These are phyloP conservation scores for Avena eriantha DNA, from an alignment of 176 grass and related monocot species.

Conservation along the genomic window DNA sequence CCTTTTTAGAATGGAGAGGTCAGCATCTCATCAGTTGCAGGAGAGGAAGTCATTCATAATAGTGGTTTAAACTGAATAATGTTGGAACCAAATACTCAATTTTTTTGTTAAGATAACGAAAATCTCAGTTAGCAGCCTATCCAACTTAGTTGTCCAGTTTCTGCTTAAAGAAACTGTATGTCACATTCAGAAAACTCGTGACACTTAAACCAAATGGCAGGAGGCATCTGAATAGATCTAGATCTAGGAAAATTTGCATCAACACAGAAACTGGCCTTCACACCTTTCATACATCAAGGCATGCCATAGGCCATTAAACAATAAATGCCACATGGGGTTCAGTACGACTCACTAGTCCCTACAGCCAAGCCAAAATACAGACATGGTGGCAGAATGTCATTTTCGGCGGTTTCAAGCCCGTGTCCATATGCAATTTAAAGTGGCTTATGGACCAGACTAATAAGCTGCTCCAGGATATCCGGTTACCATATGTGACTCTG, in stretches of 20 bases:
- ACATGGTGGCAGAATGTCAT: not conserved
- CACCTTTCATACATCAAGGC: not conserved
- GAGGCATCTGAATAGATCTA: constrained; percentile 22
- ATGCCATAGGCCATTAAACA: constrained; percentile 5
- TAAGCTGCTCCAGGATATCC: not conserved
- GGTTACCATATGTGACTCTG: not conserved
- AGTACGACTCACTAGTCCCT: not conserved
- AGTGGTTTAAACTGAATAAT: not conserved
- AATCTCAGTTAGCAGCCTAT: not conserved
- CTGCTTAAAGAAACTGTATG: not conserved
- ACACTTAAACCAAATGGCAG: not conserved
- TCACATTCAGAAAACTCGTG: not conserved
- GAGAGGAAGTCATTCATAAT: not conserved
- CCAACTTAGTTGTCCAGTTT: not conserved
- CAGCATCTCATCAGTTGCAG: not conserved
- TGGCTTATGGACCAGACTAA: not conserved
- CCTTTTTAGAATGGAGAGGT: not conserved
- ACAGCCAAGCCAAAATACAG: not conserved
- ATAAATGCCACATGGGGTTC: constrained; percentile 30
- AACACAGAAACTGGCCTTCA: not conserved
- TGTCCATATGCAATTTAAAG: not conserved
- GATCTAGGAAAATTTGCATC: not conserved
- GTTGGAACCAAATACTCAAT: not conserved
- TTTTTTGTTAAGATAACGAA: not conserved
- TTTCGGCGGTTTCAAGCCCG: not conserved